Evolutionary conservation across 495 filamentous ascomycete species (phyloP), one percentile per base, ranked within the genome.

Genomic region (Lentithecium fluviatile): DNA sequence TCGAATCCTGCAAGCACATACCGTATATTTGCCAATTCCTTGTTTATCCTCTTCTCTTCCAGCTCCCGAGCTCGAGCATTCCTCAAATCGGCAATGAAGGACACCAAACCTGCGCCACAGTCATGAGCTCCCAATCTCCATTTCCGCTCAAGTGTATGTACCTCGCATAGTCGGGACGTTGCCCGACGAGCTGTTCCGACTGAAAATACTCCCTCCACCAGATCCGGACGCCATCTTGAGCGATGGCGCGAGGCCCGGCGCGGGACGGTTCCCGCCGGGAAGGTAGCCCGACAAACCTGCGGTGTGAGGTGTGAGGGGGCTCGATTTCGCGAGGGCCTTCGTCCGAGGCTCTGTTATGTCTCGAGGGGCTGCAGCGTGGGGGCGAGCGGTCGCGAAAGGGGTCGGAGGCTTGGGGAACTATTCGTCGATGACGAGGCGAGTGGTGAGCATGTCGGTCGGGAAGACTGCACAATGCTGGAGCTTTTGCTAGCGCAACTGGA

Each of bases 11-110:
- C n/a, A 62, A 65, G 56, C 45, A 75, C 80, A 8, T 47, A 86
- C 79, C 94, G 85, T 74, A 99, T 97, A 69, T 99, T 99, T 70
- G 95, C 95, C 70, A 97, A 79, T 78, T 99, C 95, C 76, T 99
- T 99, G 73, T 99, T 99, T 73, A 99, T 97, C 66, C 95, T 81
- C 78, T 99, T 99, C 78, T 99, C 95, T 73, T 99, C 95, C 60
- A 99, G 76, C 71, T 99, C 95, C 40, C 95, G 83, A 20, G 95
- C 95, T 70, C 95, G 80, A 26, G 95, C 95, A 73, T 97, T 97
- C 64, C 95, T 82, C 62, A 99, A 75, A 74, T 99, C 95, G 56
- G 95, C 95, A 69, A 99, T 97, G 79, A 99, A 99, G 74, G 96
- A 93, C 25, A 97, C 94, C 59, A 99, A 80, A 15, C 94, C 87